phyloP scores from a whole-genome alignment of 2,329 filamentous ascomycete genomes.

The Fusarium solani-melongenae region DNA sequence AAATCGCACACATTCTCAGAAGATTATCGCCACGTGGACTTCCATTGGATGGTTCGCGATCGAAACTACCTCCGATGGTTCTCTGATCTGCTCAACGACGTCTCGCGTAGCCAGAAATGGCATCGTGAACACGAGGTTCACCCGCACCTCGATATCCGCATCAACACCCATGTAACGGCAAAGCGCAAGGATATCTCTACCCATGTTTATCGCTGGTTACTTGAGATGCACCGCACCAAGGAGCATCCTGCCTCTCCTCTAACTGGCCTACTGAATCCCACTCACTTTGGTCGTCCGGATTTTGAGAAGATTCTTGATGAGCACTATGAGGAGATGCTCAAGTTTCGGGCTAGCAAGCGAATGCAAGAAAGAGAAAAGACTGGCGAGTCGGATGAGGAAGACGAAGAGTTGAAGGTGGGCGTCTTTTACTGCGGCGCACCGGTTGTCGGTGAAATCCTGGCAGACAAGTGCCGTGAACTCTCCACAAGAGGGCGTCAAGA shows the following conservation, averaged over 20 bases:
- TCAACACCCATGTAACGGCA: slow-evolving; percentile 67
- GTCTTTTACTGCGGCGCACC: slow-evolving; percentile 68
- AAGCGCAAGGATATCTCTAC: slow-evolving; percentile 64
- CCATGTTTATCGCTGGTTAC: slow-evolving; percentile 66
- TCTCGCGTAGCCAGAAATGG: slow-evolving; percentile 52
- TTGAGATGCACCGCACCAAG: slow-evolving; percentile 66
- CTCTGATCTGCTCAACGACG: slow-evolving; percentile 64
- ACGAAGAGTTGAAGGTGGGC: slow-evolving; percentile 59
- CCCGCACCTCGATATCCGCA: slow-evolving; percentile 62
- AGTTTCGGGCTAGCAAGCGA: slow-evolving; percentile 44
- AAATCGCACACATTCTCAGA: slow-evolving; percentile 44
- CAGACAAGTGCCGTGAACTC: slow-evolving; percentile 63
- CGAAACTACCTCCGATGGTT: slow-evolving; percentile 68
- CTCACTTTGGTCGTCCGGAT: slow-evolving; percentile 66
- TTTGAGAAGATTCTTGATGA: slow-evolving; percentile 63
- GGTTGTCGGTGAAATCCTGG: slow-evolving; percentile 65
- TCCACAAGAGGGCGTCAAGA: slow-evolving; percentile 63
- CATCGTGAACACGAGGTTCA: slow-evolving; percentile 50
- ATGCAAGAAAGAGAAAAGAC: not conserved
- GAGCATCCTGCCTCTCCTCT: slow-evolving; percentile 63
- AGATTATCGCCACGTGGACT: slow-evolving; percentile 64
- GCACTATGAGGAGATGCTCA: slow-evolving; percentile 65
- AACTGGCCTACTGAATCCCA: slow-evolving; percentile 64
- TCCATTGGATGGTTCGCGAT: slow-evolving; percentile 70
- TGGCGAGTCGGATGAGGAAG: slow-evolving; percentile 20